Evolutionary conservation across 176 grass and related monocot species (phyloP).

Genomic region (Cocos nucifera): DNA sequence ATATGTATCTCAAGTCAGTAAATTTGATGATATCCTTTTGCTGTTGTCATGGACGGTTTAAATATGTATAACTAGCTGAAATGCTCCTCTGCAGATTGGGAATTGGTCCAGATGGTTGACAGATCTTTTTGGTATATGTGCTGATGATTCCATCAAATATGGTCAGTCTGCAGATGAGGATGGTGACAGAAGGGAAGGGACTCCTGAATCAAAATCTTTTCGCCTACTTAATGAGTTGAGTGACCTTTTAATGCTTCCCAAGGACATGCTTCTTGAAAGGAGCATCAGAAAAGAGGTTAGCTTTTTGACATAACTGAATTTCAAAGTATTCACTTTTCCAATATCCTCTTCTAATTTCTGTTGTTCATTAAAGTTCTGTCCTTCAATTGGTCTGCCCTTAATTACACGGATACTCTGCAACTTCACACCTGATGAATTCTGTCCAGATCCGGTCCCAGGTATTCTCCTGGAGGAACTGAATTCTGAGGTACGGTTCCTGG

Average conservation of each 20-base stretch:
- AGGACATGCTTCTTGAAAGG: conserved; percentile 87
- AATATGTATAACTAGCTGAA: no score
- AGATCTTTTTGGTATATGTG: conserved; percentile 49
- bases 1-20: no score
- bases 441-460: conserved; percentile 73
- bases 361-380: conserved; percentile 46
- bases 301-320: conserved; percentile 1
- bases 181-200: conserved; percentile 20
- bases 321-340: no score
- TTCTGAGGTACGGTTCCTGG: conserved; percentile 61
- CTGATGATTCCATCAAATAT: conserved; percentile 34
- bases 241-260: conserved; percentile 93
- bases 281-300: conserved; percentile 78
- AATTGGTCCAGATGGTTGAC: conserved; percentile 95
- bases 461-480: conserved; percentile 78
- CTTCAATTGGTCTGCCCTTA: conserved; percentile 59
- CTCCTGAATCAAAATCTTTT: conserved; percentile 39
- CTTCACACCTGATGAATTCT: conserved; percentile 90
- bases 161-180: conserved; percentile 11
- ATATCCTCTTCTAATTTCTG: no score
- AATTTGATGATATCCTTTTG: no score
- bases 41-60: no score
- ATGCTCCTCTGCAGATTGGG: conserved; percentile 50
- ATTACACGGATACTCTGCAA: conserved; percentile 83
- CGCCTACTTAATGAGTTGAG: conserved; percentile 77